Evolutionary conservation across 1,284 basidiomycete species (phyloP), one percentile per base, ranked within the genome.

Genomic region (Thecaphora thlaspeos): DNA sequence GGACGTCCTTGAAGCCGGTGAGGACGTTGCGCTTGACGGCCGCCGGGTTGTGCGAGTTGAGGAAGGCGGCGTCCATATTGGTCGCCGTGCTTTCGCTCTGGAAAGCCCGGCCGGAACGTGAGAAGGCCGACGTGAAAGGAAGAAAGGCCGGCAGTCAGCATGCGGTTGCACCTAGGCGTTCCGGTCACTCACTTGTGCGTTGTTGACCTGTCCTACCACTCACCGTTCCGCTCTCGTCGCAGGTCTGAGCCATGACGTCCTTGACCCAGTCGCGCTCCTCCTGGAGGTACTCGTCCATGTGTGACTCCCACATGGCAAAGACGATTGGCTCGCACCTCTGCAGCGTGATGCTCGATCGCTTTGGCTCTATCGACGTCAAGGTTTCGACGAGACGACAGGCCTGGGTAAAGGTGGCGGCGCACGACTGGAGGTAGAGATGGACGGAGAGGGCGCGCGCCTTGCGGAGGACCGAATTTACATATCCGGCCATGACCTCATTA

Each of bases 251-350:
- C 55, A 97, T 85, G 0, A 83, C 81, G 7, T 82, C 82, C 70
- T 90, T 90, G 44, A 91, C 83, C 71, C 84, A 86, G 52, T 94
- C 91, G 7, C 88, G 83, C 78, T 98, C 95, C 72, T 95, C 91
- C 55, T 91, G 87, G 2, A 98, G 85, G 72, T 98, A 98, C 70
- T 95, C 93, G 74, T 93, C 91, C 88, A 97, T 91, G 76, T 94
- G 89, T 2, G 83, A 81, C 77, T 95, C 92, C 73, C 95, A 98
- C 89, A 96, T 93, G 39, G 83, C 83, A 76, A 89, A 93, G 11
- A 61, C 83, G 42, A 93, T 85, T 74, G 91, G 88, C 70, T 95
- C 90, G 0, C 88, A 87, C 37, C 80, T 80, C 4, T 80, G 81
- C 40, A 76, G 73, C 8, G 80, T 79, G 15, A 61, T 46, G 2